A percentile compares a stretch with the other conserved stretches of the same genome.
Evolutionary conservation across 1,284 basidiomycete genomes (phyloP).

Genomic region (Heliocybe sulcata): DNA sequence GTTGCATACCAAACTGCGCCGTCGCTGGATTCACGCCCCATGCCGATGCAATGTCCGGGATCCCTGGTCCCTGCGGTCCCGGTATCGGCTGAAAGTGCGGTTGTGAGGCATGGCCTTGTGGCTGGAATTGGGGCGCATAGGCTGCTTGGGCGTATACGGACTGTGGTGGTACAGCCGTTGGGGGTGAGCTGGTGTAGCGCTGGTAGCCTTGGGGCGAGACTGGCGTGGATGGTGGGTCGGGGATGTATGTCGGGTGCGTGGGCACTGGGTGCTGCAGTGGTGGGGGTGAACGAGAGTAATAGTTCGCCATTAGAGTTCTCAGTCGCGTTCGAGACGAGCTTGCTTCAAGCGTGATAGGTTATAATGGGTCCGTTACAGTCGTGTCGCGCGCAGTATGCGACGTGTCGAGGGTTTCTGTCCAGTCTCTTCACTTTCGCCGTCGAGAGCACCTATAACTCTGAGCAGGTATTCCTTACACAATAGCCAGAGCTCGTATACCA

Average conservation of each 20-base stretch:
- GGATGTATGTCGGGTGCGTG: conserved; percentile 84
- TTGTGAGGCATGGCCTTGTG: conserved; percentile 7
- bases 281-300: conserved; percentile 60
- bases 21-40: conserved; percentile 92
- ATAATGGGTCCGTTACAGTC: background rate
- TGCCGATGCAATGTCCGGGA: conserved; percentile 42
- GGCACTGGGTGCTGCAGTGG: conserved; percentile 86
- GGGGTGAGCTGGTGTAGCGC: conserved; percentile 61
- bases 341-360: background rate
- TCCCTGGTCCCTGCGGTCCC: conserved; percentile 11
- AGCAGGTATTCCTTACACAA: no score
- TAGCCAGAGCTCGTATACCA: no score
- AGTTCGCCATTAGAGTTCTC: conserved; percentile 27
- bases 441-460: no score
- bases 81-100: background rate
- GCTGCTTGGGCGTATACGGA: background rate
- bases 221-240: conserved; percentile 81
- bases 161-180: conserved; percentile 16
- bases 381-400: background rate
- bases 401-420: no score
- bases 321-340: background rate
- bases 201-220: conserved; percentile 71
- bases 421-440: no score
- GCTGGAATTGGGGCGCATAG: conserved; percentile 6
- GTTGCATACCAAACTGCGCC: conserved; percentile 94